Conservation (phyloP, 2,329 filamentous ascomycete species). For the Cladosporium sp. region DNA sequence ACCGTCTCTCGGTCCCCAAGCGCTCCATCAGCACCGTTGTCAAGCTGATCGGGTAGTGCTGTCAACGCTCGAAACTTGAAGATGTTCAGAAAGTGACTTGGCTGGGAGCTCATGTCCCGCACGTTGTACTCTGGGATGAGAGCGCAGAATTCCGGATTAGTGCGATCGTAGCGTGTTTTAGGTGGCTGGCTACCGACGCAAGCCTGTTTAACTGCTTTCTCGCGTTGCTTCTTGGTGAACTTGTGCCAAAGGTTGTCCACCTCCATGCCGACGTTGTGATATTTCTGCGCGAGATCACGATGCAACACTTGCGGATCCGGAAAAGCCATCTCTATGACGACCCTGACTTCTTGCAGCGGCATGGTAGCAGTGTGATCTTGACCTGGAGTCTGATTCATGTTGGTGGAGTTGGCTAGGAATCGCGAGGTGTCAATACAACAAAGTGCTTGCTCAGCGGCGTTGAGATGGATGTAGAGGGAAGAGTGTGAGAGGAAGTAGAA, state of each 20-base stretch:
- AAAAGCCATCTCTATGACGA: slow-evolving; percentile 1
- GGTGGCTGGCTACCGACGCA: slow-evolving; percentile 13
- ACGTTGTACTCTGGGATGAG: slow-evolving; percentile 17
- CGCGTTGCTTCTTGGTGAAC: slow-evolving; percentile 17
- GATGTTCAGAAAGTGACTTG: slow-evolving; percentile 15
- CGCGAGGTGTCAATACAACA: too few relatives aligned
- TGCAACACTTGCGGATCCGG: slow-evolving; percentile 15
- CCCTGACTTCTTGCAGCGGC: neutral
- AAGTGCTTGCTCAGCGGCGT: too few relatives aligned
- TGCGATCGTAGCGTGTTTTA: slow-evolving; percentile 13
- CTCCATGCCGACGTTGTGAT: slow-evolving; percentile 16
- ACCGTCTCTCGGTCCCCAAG: neutral
- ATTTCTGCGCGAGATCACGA: slow-evolving; percentile 16
- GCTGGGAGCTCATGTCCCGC: slow-evolving; percentile 15
- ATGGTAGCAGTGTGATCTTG: too few relatives aligned
- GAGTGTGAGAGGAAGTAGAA: too few relatives aligned
- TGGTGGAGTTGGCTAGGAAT: too few relatives aligned
- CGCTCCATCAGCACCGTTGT: slow-evolving; percentile 12
- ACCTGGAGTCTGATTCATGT: too few relatives aligned
- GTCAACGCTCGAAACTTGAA: slow-evolving; percentile 15
- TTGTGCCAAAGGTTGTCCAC: slow-evolving; percentile 16
- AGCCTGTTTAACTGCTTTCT: slow-evolving; percentile 15
- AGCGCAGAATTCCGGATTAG: slow-evolving; percentile 1
- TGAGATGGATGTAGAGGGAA: too few relatives aligned
- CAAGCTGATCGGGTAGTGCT: slow-evolving; percentile 12